These are phyloP conservation scores for Trifolium pratense DNA, from an alignment of 306 rosid genomes.

Conservation along the genomic window DNA sequence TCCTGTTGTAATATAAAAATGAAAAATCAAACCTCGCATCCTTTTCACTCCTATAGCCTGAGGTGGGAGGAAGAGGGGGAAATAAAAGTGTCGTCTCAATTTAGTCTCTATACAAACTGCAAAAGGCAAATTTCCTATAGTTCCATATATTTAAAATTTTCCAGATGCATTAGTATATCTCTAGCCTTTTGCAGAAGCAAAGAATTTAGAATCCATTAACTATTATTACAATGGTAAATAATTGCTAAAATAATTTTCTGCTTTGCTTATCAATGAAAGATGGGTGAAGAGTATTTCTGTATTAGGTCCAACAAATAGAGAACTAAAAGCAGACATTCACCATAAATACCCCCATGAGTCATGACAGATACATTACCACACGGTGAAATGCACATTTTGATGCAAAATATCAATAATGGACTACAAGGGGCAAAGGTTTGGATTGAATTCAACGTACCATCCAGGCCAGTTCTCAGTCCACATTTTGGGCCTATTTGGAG, in stretches of 20 bases:
- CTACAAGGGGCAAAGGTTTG: slow-evolving; percentile 25
- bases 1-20: slow-evolving; percentile 32
- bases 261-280: not conserved
- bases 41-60: slow-evolving; percentile 12
- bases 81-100: slow-evolving; percentile 21
- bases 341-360: not conserved
- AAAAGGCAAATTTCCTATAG: not conserved
- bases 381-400: slow-evolving; percentile 9
- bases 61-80: slow-evolving; percentile 11
- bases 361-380: slow-evolving; percentile 16
- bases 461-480: slow-evolving; percentile 99
- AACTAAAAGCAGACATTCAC: not conserved
- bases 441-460: slow-evolving; percentile 61
- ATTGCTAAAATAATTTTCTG: slow-evolving; percentile 11
- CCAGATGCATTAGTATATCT: slow-evolving; percentile 6
- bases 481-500: slow-evolving; percentile 84
- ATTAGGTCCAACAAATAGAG: not conserved
- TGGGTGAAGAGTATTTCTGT: not conserved
- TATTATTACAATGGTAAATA: slow-evolving; percentile 4
- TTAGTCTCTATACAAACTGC: slow-evolving; percentile 23
- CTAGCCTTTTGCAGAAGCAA: slow-evolving; percentile 17
- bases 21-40: slow-evolving; percentile 3
- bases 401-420: slow-evolving; percentile 30
- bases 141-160: not conserved
- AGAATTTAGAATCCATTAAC: slow-evolving; percentile 14